Conservation (phyloP, 208 protist species). For the Perkinsela sp. region DNA sequence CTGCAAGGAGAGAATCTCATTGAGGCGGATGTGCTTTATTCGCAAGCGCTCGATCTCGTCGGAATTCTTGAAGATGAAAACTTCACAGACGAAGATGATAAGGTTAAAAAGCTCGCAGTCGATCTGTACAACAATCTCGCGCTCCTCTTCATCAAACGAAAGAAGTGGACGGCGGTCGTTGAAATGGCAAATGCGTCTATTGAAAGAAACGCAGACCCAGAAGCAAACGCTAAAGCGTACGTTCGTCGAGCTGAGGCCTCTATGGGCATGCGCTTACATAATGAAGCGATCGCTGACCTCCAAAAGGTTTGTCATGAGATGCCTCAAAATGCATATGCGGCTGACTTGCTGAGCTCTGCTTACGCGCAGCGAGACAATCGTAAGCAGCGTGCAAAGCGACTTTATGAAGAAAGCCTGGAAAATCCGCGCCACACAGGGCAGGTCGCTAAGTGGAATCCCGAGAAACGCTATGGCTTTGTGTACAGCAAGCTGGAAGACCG, state of each 20-base stretch:
- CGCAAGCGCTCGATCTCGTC: neutral
- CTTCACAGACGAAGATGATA: neutral
- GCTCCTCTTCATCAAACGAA: neutral
- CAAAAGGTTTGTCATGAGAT: neutral
- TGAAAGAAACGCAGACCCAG: neutral
- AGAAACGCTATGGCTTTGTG: neutral
- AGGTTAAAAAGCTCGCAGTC: neutral
- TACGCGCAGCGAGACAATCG: neutral
- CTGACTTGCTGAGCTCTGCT: neutral
- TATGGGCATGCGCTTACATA: neutral
- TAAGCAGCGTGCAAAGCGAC: neutral
- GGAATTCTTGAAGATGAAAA: too few relatives aligned
- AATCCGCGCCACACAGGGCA: neutral
- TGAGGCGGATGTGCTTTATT: neutral
- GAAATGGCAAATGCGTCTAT: neutral
- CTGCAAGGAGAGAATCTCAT: neutral
- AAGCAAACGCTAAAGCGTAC: neutral
- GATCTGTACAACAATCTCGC: neutral
- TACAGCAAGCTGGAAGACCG: neutral
- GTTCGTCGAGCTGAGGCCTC: neutral
- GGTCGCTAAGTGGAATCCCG: neutral
- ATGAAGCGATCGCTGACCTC: neutral
- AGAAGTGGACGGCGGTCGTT: neutral
- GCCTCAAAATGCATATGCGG: neutral
- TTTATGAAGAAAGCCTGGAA: neutral